These are phyloP conservation scores for Hemerocallis citrina DNA, from an alignment of 106 monocot species.

Conservation along the genomic window DNA sequence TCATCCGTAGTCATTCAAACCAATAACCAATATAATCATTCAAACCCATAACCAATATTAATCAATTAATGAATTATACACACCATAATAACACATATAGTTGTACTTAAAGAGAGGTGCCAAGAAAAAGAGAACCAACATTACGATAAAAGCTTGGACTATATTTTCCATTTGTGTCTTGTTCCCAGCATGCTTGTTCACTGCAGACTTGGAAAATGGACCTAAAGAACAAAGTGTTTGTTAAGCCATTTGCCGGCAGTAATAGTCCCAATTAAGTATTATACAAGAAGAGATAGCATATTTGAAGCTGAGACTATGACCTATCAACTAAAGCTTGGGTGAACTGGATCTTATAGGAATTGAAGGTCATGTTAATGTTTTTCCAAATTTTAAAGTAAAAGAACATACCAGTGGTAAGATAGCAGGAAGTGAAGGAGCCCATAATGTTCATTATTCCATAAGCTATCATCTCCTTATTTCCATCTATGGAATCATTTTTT, in stretches of 20 bases:
- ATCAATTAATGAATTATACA: too few species aligned
- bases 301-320: too few species aligned
- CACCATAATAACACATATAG: too few species aligned
- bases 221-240: slow-evolving; percentile 19
- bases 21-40: too few species aligned
- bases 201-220: slow-evolving; percentile 85
- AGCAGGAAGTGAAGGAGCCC: slow-evolving; percentile 76
- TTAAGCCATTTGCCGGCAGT: too few species aligned
- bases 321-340: too few species aligned
- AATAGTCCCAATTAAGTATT: too few species aligned
- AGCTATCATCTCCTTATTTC: slow-evolving; percentile 88
- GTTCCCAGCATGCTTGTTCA: slow-evolving; percentile 69
- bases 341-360: background rate
- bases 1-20: too few species aligned
- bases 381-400: too few species aligned
- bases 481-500: slow-evolving; percentile 59
- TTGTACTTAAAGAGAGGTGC: slow-evolving; percentile 82
- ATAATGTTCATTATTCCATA: slow-evolving; percentile 75
- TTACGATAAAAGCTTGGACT: slow-evolving; percentile 55
- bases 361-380: too few species aligned
- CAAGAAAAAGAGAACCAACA: slow-evolving; percentile 75
- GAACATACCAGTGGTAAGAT: slow-evolving; percentile 58
- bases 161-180: slow-evolving; percentile 73
- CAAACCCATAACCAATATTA: too few species aligned
- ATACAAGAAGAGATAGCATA: too few species aligned